Evolutionary conservation across 2,329 filamentous ascomycete genomes (phyloP), one percentile per base, ranked within the genome.

Genomic region (Sporothrix inflata): DNA sequence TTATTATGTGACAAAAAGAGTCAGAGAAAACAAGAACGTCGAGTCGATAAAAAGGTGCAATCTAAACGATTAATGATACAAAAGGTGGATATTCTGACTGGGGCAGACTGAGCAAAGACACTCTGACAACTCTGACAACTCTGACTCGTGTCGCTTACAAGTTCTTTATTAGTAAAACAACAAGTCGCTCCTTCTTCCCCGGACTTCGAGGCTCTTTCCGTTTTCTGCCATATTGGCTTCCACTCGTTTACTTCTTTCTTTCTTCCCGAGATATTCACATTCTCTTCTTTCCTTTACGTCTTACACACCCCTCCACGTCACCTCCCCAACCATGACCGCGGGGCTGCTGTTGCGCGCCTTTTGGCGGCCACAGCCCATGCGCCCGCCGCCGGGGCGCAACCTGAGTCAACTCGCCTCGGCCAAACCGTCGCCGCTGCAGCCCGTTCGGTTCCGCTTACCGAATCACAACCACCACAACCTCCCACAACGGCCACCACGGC

Each of bases 351-450:
- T n/a, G 55, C 69, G 72, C 24, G 34, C 67, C 9, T 30, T 73
- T 14, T 66, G 45, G 69, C 72, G 72, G 51, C 65, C 69, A 19
- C 69, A 55, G 57, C 55, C 72, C 24, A 40, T 69, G 66, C 69
- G 66, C n/a, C 65, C 3, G 34, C 63, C 47, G 24, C 71, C 60
- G 3, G 45, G 42, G 30, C 69, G 69, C 69, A 55, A 55, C 47
- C 60, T 71, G 57, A 66, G 60, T 27, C 70, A 71, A 19, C 70
- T 71, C 38, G 24, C 19, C 12, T 19, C 24, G 51, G 16, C 51
- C 67, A 12, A 65, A 21, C 60, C 49, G 4, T 45, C 27, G 30
- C 51, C 70, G 11, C 40, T 47, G 30, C 14, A 9, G 16, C 19
- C 51, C 30, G 27, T 53, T 6, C 66, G 66, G n/a, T 27, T 69